Base-by-base conservation (phyloP, 1,284 basidiomycete species). In the Phlebopus sp. region DNA sequence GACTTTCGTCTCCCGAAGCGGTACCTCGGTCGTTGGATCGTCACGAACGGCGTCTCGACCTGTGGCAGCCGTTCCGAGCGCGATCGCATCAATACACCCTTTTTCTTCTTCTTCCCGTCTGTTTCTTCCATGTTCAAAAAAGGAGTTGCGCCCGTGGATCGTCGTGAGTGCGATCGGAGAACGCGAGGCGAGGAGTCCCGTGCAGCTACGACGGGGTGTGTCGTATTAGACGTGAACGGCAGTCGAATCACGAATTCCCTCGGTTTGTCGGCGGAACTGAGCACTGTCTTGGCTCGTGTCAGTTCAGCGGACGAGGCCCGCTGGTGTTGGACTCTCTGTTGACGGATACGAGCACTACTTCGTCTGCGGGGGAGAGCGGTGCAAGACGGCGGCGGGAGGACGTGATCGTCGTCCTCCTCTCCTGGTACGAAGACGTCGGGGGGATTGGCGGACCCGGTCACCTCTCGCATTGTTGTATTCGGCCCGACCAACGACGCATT, bases 161-260 rank as follows among this genome's bases (percentile, higher is more conserved):
- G 52, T 37, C 65, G 69, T 30, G 69, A 69, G 17, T 64, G 64
- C 15, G 70, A 68, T 21, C 70, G 64, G 29, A 68, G 63, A 34
- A 69, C 57, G 14, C 59, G 64, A 7, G 56, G 50, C 10, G 60
- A 47, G 37, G 57, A 54, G 57, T 46, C n/a, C 32, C 15, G n/a
- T n/a, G n/a, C n/a, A n/a, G n/a, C n/a, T n/a, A n/a, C 6, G 23
- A 30, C 6, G 45, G 35, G 5, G 50, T 7, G 51, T 1, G 60
- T 53, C n/a, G n/a, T n/a, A n/a, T n/a, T n/a, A 4, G 52, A 53
- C 13, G 58, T 27, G 32, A 64, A 66, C 2, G 61, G 60, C n/a
- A 65, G 14, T 13, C 64, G 47, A 44, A 65, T 49, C 10, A 55
- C 49, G 15, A 52, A 27, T 34, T 59, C 56, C 41, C 25, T 50